phyloP scores from a whole-genome alignment of 495 filamentous ascomycete genomes.

The Neurospora sp. region DNA sequence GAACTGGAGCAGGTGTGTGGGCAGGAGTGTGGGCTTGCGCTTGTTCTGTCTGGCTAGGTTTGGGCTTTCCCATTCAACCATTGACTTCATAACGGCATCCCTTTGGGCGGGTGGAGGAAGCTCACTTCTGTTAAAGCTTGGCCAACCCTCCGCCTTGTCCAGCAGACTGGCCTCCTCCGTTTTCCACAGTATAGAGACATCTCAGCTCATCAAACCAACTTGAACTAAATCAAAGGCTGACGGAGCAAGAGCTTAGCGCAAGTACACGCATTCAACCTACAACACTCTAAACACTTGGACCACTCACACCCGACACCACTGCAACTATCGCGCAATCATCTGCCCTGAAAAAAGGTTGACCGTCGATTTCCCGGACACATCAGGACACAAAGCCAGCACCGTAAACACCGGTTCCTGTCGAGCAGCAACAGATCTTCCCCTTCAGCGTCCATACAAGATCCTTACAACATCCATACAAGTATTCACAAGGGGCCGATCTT shows the following conservation, averaged over 20 bases:
- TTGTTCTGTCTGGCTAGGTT: neutral
- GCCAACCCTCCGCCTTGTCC: constrained; percentile 1
- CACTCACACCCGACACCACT: neutral
- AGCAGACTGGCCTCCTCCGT: constrained; percentile 1
- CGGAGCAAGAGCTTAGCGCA: neutral
- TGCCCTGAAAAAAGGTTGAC: constrained; percentile 18
- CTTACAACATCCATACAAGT: neutral
- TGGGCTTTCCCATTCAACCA: constrained; percentile 5
- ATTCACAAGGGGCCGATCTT: neutral
- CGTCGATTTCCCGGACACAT: constrained; percentile 23
- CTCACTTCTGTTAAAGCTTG: constrained; percentile 12
- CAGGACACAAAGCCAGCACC: constrained; percentile 8
- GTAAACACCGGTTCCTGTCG: constrained; percentile 1
- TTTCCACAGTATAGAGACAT: neutral
- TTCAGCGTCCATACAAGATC: neutral
- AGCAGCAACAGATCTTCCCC: neutral
- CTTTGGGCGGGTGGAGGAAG: constrained; percentile 1
- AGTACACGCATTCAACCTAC: neutral
- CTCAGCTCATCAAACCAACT: neutral
- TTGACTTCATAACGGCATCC: constrained; percentile 17
- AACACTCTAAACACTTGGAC: neutral
- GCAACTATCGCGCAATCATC: constrained; percentile 17
- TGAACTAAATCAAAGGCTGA: neutral
- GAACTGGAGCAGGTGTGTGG: neutral
- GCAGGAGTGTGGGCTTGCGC: neutral